Evolutionary conservation across 2,329 filamentous ascomycete species (phyloP), one percentile per base, ranked within the genome.

Genomic region (Emergomyces pasteurianus): DNA sequence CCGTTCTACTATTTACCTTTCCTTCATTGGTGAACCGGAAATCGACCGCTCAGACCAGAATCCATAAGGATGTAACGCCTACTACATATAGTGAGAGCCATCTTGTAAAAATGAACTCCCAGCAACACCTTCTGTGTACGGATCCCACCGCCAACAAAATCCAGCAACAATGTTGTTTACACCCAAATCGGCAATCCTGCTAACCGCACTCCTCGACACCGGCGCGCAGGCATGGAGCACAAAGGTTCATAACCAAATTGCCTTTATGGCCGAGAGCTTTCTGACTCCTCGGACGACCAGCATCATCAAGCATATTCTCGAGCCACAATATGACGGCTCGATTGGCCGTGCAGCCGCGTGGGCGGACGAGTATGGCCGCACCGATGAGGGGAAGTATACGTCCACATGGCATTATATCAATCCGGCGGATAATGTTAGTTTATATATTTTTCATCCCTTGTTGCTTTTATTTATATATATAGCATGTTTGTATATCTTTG

Each of bases 291-390:
- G 38, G 7, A 56, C 59, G 16, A 55, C 26, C 10, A 26, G n/a
- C 31, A 36, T 60, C n/a, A 26, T 60, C 18, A n/a, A 49, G 14
- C 43, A 60, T 42, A 60, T 60, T 28, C 40, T 60, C 9, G 59
- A 56, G 34, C 59, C 59, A 0, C 52, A 60, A 49, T 57, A 57
- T 46, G 46, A 58, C 34, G 59, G 59, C 38, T 60, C 59, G 16
- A 60, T 60, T 46, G 59, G 59, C 12, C 59, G 59, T 16, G 59
- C 59, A 10, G 59, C 23, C 28, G 59, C 59, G 10, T 60, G 59
- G 59, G 50, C 59, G 9, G 59, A 60, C 21, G 38, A 18, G 3
- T 60, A 50, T 49, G 50, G 52, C 23, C 59, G 50, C 36, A 60
- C 59, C 8, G 52, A 47, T 36, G 52, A 60, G 53, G 59, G 59